Evolutionary conservation across 352 stramenopile genomes (phyloP).

Genomic region (Globisporangium paroecandrum): DNA sequence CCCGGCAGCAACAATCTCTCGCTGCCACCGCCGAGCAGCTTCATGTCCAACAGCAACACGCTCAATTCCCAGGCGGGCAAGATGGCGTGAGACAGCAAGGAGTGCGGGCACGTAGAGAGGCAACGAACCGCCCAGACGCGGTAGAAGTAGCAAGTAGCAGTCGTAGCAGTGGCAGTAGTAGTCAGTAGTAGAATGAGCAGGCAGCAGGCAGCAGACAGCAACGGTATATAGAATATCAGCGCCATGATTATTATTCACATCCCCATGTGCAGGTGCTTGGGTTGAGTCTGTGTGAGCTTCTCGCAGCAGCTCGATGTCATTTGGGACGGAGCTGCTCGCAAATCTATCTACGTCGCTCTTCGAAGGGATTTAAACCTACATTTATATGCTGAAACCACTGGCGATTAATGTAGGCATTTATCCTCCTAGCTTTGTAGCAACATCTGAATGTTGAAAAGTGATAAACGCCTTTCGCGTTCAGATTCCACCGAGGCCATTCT

Average conservation of each 20-base stretch:
- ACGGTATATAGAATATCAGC: not conserved
- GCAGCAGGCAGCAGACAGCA: not conserved
- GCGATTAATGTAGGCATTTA: too few species aligned
- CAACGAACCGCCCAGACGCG: not conserved
- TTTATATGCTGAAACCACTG: too few species aligned
- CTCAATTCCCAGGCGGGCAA: constrained; percentile 45
- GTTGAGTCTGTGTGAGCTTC: too few species aligned
- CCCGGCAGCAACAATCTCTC: constrained; percentile 22
- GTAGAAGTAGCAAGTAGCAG: constrained; percentile 5
- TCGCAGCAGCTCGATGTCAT: too few species aligned
- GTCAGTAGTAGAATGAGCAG: not conserved
- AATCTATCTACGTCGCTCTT: too few species aligned
- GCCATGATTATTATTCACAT: not conserved
- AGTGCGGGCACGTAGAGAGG: not conserved
- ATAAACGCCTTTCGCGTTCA: too few species aligned
- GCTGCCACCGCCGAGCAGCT: constrained; percentile 43
- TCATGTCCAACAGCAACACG: constrained; percentile 35
- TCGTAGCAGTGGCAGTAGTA: not conserved
- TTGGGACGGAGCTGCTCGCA: too few species aligned
- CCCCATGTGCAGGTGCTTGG: too few species aligned
- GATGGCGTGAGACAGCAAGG: constrained; percentile 53
- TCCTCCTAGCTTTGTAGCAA: too few species aligned
- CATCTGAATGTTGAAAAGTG: too few species aligned
- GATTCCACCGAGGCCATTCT: too few species aligned
- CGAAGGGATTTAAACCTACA: too few species aligned